These are phyloP conservation scores for Aquilaria malaccensis DNA, from an alignment of 345 rosid genomes.

Conservation along the genomic window DNA sequence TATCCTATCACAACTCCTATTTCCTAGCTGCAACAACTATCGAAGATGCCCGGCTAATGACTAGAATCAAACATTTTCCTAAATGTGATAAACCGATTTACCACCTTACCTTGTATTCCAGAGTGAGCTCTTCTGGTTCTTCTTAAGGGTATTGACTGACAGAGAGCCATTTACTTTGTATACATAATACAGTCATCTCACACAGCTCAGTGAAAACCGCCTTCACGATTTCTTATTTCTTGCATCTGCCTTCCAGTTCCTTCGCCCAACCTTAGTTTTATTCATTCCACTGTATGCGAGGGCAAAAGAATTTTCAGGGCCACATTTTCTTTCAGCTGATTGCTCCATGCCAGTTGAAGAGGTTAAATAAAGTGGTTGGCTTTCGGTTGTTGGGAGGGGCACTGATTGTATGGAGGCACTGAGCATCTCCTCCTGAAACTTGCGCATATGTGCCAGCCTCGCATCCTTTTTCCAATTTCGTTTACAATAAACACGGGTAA, in stretches of 20 bases:
- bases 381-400: conserved; percentile 7
- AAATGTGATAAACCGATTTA: conserved; percentile 8
- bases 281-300: conserved; percentile 13
- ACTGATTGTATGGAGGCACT: conserved; percentile 15
- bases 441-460: conserved; percentile 37
- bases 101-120: neutral
- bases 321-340: conserved; percentile 14
- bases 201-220: conserved; percentile 6
- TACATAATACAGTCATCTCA: conserved; percentile 2
- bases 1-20: neutral
- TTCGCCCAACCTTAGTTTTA: conserved; percentile 22
- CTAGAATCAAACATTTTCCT: conserved; percentile 2
- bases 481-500: conserved; percentile 33
- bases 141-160: neutral
- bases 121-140: neutral
- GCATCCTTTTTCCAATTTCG: conserved; percentile 79
- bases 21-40: conserved; percentile 7
- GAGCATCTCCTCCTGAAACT: conserved; percentile 19
- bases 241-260: conserved; percentile 82
- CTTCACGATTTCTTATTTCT: conserved; percentile 35
- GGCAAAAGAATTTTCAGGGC: conserved; percentile 8
- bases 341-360: conserved; percentile 11
- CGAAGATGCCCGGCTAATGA: conserved; percentile 3
- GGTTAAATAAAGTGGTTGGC: conserved; percentile 8
- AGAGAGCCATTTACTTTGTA: neutral